phyloP scores from a whole-genome alignment of 1,139 yeast genomes.

The Hansenula lynferdii region DNA sequence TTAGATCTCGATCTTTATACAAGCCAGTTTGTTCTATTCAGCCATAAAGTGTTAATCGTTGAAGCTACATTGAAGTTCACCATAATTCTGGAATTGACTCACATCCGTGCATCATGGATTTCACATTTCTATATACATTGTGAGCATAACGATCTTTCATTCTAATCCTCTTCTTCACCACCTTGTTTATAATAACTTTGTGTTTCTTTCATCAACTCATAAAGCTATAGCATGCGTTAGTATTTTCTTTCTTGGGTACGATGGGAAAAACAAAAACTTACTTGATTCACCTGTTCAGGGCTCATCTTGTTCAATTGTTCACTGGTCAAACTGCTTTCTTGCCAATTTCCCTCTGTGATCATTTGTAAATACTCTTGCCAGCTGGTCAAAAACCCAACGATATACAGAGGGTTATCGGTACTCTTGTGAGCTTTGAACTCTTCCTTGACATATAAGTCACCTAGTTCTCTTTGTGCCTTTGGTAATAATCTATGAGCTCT shows the following conservation, averaged over 20 bases:
- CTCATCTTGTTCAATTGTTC: conserved; percentile 75
- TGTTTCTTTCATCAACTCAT: conserved; percentile 68
- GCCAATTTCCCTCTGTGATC: conserved; percentile 77
- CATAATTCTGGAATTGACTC: too few species aligned
- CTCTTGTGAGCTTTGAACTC: conserved; percentile 86
- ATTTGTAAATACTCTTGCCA: conserved; percentile 89
- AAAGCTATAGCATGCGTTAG: conserved; percentile 29
- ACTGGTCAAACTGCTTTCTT: conserved; percentile 58
- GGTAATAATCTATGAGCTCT: conserved; percentile 76
- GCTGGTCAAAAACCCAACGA: conserved; percentile 85
- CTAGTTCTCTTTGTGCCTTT: conserved; percentile 64
- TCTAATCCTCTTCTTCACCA: conserved; percentile 5
- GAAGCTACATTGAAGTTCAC: too few species aligned
- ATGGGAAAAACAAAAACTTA: conserved; percentile 10
- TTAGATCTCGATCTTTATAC: too few species aligned
- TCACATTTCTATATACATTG: neutral
- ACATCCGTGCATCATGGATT: too few species aligned
- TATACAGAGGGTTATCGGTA: conserved; percentile 86
- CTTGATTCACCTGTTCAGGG: conserved; percentile 88
- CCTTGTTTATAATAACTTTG: conserved; percentile 20
- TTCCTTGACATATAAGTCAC: conserved; percentile 83
- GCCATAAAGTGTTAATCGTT: too few species aligned
- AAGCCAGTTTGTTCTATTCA: too few species aligned
- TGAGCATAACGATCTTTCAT: neutral
- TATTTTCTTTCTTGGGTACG: neutral